Evolutionary conservation across 331 rosid genomes (phyloP).

Genomic region (Malus hybrid): DNA sequence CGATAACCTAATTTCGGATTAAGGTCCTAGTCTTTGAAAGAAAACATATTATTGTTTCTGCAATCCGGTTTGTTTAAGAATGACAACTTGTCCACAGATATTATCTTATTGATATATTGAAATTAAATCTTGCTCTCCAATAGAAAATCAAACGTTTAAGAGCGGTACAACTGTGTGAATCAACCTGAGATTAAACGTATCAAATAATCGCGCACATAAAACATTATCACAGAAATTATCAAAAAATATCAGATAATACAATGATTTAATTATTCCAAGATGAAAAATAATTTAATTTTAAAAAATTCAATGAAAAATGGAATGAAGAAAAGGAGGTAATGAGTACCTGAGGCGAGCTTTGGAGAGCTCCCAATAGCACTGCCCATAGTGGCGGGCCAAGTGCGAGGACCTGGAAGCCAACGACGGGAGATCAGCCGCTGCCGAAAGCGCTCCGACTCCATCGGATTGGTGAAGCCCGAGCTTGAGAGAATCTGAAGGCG

Average conservation of each 20-base stretch:
- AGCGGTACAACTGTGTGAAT: too few relatives aligned
- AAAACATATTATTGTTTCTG: neutral
- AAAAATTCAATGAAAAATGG: neutral
- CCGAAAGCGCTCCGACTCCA: constrained; percentile 25
- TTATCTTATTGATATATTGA: neutral
- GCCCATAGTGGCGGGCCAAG: constrained; percentile 59
- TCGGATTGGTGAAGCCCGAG: constrained; percentile 24
- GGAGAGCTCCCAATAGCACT: constrained; percentile 90
- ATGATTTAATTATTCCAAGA: too few relatives aligned
- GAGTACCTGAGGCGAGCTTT: constrained; percentile 88
- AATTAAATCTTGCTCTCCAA: neutral
- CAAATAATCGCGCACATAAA: neutral
- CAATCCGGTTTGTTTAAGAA: neutral
- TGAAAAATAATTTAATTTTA: neutral
- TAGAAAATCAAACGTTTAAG: neutral
- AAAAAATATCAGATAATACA: too few relatives aligned
- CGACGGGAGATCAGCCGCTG: constrained; percentile 29
- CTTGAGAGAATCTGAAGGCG: neutral
- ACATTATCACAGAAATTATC: too few relatives aligned
- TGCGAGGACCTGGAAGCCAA: constrained; percentile 21
- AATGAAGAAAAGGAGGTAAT: neutral
- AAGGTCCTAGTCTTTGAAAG: neutral
- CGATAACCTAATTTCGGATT: neutral
- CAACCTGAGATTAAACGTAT: neutral
- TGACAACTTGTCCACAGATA: neutral